Evolutionary conservation across 1,284 basidiomycete species (phyloP), one percentile per base, ranked within the genome.

Genomic region (Leccinum griseonigrum): DNA sequence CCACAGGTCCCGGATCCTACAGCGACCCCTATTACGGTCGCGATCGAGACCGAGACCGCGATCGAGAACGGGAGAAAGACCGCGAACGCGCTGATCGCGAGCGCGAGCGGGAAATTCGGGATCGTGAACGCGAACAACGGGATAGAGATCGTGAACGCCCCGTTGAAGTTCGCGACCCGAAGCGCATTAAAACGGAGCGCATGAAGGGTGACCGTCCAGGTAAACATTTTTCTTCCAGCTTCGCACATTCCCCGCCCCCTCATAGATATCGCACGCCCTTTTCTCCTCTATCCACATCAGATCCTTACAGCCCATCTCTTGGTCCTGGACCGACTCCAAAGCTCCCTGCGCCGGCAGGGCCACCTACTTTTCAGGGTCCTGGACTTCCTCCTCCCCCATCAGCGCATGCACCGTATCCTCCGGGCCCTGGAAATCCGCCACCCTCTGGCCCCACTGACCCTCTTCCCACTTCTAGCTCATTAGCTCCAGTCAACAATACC

Each of bases 161-260:
- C 22, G 64, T 68, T 10, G 74, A 74, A 59, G 72, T 73, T 55
- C 71, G 79, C 57, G 81, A 83, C 58, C 71, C 77, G 36, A 82
- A 82, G 66, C 76, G 82, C 52, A 76, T 80, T 63, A 83, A 82
- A 67, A 76, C 76, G 1, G 80, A 79, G 60, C 75, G 79, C n/a
- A 73, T 74, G 67, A 77, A 78, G 64, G 64, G 69, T 62, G 74
- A 78, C 56, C 70, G 77, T 66, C 72, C 76, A 69, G 78, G 76
- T 78, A 76, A 68, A 70, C 67, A 54, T 59, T 68, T 72, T 59
- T 52, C 58, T 64, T 63, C 57, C 57, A 68, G 58, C 50, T 70
- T 63, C 60, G 18, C 63, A 59, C 66, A 56, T 69, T 75, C 74
- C 32, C 61, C 65, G 56, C 65, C 67, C 56, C 69, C 68, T 76